A percentile compares a stretch with the other conserved stretches of the same genome.
Evolutionary conservation across 2,329 filamentous ascomycete species (phyloP).

Genomic region (Exophiala bonariae): DNA sequence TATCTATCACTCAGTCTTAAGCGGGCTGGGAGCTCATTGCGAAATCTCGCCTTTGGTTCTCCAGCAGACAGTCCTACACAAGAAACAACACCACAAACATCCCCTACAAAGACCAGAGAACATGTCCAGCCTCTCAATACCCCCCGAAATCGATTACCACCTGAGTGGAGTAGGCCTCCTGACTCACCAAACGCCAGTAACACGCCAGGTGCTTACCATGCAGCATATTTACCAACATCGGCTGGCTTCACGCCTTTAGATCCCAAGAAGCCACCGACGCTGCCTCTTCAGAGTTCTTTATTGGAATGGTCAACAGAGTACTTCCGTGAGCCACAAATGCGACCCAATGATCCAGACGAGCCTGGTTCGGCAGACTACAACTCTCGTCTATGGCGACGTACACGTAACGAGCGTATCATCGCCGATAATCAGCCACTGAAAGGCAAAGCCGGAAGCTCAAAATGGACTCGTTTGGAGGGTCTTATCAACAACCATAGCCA

Average conservation of each 20-base stretch:
- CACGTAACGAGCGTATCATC: slow-evolving; percentile 89
- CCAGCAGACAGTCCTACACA: slow-evolving; percentile 34
- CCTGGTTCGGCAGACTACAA: slow-evolving; percentile 97
- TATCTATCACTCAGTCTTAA: slow-evolving; percentile 62
- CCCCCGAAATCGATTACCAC: slow-evolving; percentile 52
- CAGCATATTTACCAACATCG: slow-evolving; percentile 76
- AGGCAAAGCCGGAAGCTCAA: slow-evolving; percentile 77
- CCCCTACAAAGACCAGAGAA: slow-evolving; percentile 26
- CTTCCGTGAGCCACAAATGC: slow-evolving; percentile 98
- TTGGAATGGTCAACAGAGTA: slow-evolving; percentile 97
- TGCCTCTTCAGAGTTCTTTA: slow-evolving; percentile 81
- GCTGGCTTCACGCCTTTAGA: slow-evolving; percentile 68
- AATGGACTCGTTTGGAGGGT: slow-evolving; percentile 80
- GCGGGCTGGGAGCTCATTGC: slow-evolving; percentile 65
- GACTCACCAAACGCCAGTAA: slow-evolving; percentile 72
- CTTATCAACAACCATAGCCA: slow-evolving; percentile 89
- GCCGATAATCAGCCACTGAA: slow-evolving; percentile 92
- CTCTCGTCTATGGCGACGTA: slow-evolving; percentile 85
- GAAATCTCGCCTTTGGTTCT: slow-evolving; percentile 57
- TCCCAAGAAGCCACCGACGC: slow-evolving; percentile 51
- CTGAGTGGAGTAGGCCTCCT: slow-evolving; percentile 65
- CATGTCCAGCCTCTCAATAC: slow-evolving; percentile 33
- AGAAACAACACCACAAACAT: slow-evolving; percentile 30
- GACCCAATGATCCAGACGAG: slow-evolving; percentile 90
- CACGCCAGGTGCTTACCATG: slow-evolving; percentile 69